Evolutionary conservation across 306 rosid species (phyloP), one percentile per base, ranked within the genome.

Genomic region (Gastrolobium villosum): DNA sequence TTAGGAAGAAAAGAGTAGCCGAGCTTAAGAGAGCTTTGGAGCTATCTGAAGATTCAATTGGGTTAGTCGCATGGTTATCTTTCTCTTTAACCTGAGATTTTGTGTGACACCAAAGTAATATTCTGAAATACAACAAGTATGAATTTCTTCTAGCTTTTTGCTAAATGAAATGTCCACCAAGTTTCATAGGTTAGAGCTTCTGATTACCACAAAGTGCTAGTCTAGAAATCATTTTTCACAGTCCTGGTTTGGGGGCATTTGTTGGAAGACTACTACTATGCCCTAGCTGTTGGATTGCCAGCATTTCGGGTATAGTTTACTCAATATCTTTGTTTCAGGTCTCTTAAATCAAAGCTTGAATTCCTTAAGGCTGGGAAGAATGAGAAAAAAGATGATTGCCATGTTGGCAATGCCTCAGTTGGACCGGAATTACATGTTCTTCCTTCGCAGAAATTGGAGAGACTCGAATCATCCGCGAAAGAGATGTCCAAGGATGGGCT

Each of bases 11-110:
- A 79, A 81, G 97, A 74, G 82, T 91, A 66, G 81, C 69, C 40
- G 97, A 93, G 82, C 82, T 91, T 74, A 88, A 83, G 86, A 87
- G 45, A 79, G 93, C 85, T 70, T 65, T 93, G 48, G 90, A 84
- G 69, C 82, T 40, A 56, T 89, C 95, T 3, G 93, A 91, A 43
- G 85, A 86, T 60, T 82, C 93, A 40, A 93, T 93, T 81, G 95
- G 95, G 98, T 91, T 64, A 78, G 97, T 88, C 41, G 46, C 63
- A 37, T 74, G 60, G 3, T 46, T 54, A 36, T 67, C 35, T 62
- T 75, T 14, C 7, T 65, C 6, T 56, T 76, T 31, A 63, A 70
- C 46, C 52, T 55, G 48, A 7, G 39, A 43, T 31, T 45, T 41
- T 65, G 60, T 50, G 15, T 36, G 31, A 11, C 31, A 68, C 49